Evolutionary conservation across 352 stramenopile species (phyloP), one percentile per base, ranked within the genome.

Genomic region (Aphanomyces cochlioides): DNA sequence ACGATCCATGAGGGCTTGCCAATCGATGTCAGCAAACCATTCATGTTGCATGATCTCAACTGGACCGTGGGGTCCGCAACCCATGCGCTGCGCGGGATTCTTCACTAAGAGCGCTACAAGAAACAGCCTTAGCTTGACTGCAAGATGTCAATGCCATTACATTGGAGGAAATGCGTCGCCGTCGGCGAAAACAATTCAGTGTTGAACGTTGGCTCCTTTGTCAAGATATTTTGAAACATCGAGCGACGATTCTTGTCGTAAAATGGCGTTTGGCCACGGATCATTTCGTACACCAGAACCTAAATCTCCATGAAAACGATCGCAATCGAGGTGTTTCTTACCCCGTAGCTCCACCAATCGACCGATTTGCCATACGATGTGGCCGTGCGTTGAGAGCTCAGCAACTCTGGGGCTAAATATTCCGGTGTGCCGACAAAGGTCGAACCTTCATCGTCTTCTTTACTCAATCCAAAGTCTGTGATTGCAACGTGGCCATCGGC

Each of bases 221-320:
- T 80, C 38, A 93, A 60, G 57, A 95, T 95, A 56, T 92, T 92
- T 63, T 94, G 83, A 69, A 94, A 94, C 85, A 96, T 93, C 74
- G 87, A 74, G 36, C 80, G 78, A 10, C 88, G 84, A 73, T 94
- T 94, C 70, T 89, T 90, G 76, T 93, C 79, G 76, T 79, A 93
- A 43, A 93, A 96, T 28, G 88, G 88, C 47, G 87, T 92, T 56
- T 90, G 79, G 19, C 88, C 88, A 63, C 82, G 75, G 50, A 96
- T 92, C 88, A 96, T 96, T 67, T 96, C 88, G 74, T 93, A 96
- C 28, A 96, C 75, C 7, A 96, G 74, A 45, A 93, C 50, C 50
- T 58, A 58, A 50, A 3, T 50, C 10, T 50, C 17, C 10, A 50
- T n/a, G 43, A n/a, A 50, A 50, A 36, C 15, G 36, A 36, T 19